Percentiles rank a stretch among this genome's conserved stretches.
phyloP scores from a whole-genome alignment of 2,329 filamentous ascomycete species.

The Dactylellina leptospora region DNA sequence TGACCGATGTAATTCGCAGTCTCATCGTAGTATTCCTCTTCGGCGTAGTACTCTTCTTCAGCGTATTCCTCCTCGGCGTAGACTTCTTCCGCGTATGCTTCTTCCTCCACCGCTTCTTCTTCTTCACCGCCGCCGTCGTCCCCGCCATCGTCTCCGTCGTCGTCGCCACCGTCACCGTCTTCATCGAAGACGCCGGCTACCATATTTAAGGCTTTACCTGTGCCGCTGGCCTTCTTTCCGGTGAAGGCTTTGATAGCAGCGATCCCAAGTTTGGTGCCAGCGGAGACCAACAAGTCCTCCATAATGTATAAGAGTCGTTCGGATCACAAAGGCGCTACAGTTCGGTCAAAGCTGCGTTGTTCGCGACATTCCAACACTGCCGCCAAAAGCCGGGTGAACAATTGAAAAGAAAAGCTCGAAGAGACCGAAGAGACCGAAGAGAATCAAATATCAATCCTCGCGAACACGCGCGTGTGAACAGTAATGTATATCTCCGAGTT shows the following conservation, averaged over 20 bases:
- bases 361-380: conserved; percentile 7
- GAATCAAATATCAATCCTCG: background rate
- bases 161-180: conserved; percentile 8
- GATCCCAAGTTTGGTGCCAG: conserved; percentile 33
- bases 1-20: background rate
- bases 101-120: conserved; percentile 8
- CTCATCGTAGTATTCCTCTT: conserved; percentile 29
- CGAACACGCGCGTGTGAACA: background rate
- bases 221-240: conserved; percentile 6
- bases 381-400: too few relatives aligned
- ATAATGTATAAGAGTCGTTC: background rate
- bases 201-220: conserved; percentile 14
- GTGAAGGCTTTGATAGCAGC: conserved; percentile 35
- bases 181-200: conserved; percentile 35
- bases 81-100: background rate
- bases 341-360: background rate
- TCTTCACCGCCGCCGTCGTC: conserved; percentile 7
- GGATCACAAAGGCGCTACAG: background rate
- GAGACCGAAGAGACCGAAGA: too few relatives aligned
- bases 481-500: too few relatives aligned
- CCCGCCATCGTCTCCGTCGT: conserved; percentile 6
- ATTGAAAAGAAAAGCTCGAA: background rate
- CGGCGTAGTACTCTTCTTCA: conserved; percentile 1
- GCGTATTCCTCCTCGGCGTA: background rate
- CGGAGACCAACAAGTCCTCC: conserved; percentile 32